Evolutionary conservation across 2,329 filamentous ascomycete species (phyloP), one percentile per base, ranked within the genome.

Genomic region (Sporothrix luriei): DNA sequence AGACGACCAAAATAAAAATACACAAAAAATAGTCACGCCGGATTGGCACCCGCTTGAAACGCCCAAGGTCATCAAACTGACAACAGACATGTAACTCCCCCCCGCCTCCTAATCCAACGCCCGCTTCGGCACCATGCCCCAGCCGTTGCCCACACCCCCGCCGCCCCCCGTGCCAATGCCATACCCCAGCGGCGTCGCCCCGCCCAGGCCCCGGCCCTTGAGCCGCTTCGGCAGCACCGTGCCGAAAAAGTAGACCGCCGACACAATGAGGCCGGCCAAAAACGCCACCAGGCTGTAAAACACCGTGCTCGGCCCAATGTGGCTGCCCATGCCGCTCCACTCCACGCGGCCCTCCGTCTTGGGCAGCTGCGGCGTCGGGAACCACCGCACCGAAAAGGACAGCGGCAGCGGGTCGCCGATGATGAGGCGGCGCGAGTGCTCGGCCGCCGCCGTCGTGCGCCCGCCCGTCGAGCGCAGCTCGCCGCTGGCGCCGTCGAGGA

Each of bases 391-490:
- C 52, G 88, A 91, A 76, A 98, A 91, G 57, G 84, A 85, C 74
- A 98, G 82, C 0, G 91, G 90, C 70, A 98, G 79, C 5, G 91
- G 87, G 78, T 98, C 94, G 14, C 94, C 94, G 73, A 97, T 97
- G 43, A 97, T 87, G 62, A 97, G 86, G 75, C 89, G 89, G 84
- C 81, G 84, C 59, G 80, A 82, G 49, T 73, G 66, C 24, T 68
- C 52, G 26, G 66, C 54, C 16, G 67, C 24, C 10, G 52, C 59
- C n/a, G 61, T 14, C 55, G 64, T 46, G 49, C 57, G 46, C 19
- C 24, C 40, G 61, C 29, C 33, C 24, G 55, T 70, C 66, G 57
- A 62, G 57, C 21, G 55, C 33, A 62, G 4, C 21, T 62, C 38
- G 52, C 43, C 54, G 55, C 54, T 68, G 51, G 40, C 68, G 43